Percentiles rank a stretch among this genome's conserved stretches.
phyloP scores from a whole-genome alignment of 2,329 filamentous ascomycete genomes.

The Botrytis tulipae region DNA sequence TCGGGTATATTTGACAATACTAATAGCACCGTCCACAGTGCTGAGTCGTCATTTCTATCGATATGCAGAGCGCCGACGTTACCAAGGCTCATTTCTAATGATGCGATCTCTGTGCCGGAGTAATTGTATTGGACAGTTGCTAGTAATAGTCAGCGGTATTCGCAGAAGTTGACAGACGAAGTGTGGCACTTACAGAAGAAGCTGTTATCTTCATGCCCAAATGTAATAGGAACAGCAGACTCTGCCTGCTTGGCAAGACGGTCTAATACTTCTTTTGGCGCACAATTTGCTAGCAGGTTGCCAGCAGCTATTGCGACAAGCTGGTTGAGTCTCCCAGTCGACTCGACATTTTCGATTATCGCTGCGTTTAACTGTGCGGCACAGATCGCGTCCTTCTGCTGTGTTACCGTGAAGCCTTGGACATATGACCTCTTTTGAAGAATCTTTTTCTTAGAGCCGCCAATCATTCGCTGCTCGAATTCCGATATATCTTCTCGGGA shows the following conservation, averaged over 20 bases:
- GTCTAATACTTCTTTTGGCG: not conserved
- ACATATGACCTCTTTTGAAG: not conserved
- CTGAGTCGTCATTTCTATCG: not conserved
- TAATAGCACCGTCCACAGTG: not conserved
- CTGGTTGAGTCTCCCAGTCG: not conserved
- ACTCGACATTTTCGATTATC: not conserved
- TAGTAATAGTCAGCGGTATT: not conserved
- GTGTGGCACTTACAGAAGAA: not conserved
- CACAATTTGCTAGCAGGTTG: not conserved
- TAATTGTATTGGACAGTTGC: slow-evolving; percentile 3
- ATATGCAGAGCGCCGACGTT: not conserved
- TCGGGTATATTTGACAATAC: not conserved
- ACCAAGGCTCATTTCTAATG: not conserved
- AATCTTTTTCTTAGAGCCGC: not conserved
- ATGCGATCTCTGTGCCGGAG: not conserved
- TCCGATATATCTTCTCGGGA: not conserved
- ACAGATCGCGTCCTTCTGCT: not conserved
- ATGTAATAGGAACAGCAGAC: not conserved
- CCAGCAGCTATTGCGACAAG: not conserved
- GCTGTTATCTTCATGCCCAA: not conserved
- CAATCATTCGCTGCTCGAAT: not conserved
- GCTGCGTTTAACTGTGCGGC: not conserved
- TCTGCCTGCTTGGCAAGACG: not conserved
- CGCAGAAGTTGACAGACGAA: too few species aligned
- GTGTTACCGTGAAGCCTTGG: not conserved